Base-by-base conservation (phyloP, 768 basidiomycete genomes). In the Collybiopsis luxurians region DNA sequence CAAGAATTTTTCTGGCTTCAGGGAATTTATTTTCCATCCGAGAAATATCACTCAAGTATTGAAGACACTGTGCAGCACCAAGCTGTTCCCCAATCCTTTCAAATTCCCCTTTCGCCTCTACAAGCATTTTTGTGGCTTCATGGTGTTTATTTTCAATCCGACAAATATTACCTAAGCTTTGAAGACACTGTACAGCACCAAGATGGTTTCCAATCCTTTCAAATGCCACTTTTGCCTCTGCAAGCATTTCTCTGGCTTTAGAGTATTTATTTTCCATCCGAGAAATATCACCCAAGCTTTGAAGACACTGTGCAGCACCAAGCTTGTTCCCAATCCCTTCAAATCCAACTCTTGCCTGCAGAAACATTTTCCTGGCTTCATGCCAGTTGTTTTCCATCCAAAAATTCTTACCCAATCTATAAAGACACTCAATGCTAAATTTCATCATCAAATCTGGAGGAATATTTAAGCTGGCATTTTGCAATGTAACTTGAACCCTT, bases 221-320 rank as follows among this genome's bases (percentile, higher is more conserved):
- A 34, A 34, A 34, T 5, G 13, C 5, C 5, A 5, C 13, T 34
- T 34, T 13, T 34, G 31, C 13, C 31, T 34, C 13, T 13, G 13
- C 5, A 5, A 34, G 31, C 6, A 34, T 5, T 34, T 5, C 13
- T 34, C 13, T 34, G 5, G 53, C 43, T 48, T 48, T 26, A 10
- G 10, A 10, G 26, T 55, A 43, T 42, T 34, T 21, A 44, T 44
- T n/a, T 39, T 53, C 53, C 56, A 56, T 36, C n/a, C 15, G 21
- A 11, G 13, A 27, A 45, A 55, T 55, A 6, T 40, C 6, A 7
- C 12, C 53, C n/a, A 55, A 26, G 45, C 43, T 5, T 47, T 56
- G 55, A 21, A 56, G n/a, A 55, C 55, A 56, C 19, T 55, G n/a
- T n/a, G n/a, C n/a, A n/a, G n/a, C n/a, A n/a, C 12, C 55, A 12